A percentile compares a stretch with the other conserved stretches of the same genome.
phyloP scores from a whole-genome alignment of 768 basidiomycete genomes.

The Trametes cinnabarina region DNA sequence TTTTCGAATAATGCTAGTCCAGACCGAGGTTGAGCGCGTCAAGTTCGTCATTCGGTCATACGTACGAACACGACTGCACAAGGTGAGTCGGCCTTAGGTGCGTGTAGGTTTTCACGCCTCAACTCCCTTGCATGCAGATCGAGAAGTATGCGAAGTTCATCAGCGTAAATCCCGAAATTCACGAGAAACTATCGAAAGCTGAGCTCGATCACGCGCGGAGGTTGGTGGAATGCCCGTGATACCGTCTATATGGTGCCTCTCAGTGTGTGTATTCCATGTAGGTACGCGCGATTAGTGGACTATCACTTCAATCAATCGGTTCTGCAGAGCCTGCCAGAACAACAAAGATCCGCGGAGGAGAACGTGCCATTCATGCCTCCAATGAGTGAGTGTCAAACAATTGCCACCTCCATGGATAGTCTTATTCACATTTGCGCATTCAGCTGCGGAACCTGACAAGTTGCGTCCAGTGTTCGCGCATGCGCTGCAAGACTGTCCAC shows the following conservation, averaged over 20 bases:
- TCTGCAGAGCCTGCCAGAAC: conserved; percentile 75
- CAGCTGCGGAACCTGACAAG: conserved; percentile 80
- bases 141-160: conserved; percentile 86
- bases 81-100: conserved; percentile 46
- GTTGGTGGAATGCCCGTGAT: no score
- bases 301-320: conserved; percentile 79
- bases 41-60: conserved; percentile 92
- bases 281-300: conserved; percentile 75
- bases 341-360: conserved; percentile 77
- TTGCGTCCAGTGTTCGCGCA: conserved; percentile 78
- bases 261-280: conserved; percentile 30
- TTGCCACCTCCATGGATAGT: not conserved
- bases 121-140: conserved; percentile 59
- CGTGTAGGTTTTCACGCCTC: not conserved
- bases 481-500: conserved; percentile 69
- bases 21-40: conserved; percentile 91
- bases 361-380: conserved; percentile 63
- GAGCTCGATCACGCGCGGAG: conserved; percentile 80
- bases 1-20: conserved; percentile 87
- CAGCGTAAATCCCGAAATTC: conserved; percentile 63
- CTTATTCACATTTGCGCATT: conserved; percentile 16
- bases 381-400: conserved; percentile 55
- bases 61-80: conserved; percentile 79
- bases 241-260: conserved; percentile 15
- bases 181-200: conserved; percentile 75